Conservation (phyloP, 352 stramenopile species). For the Pythium brachiatum region DNA sequence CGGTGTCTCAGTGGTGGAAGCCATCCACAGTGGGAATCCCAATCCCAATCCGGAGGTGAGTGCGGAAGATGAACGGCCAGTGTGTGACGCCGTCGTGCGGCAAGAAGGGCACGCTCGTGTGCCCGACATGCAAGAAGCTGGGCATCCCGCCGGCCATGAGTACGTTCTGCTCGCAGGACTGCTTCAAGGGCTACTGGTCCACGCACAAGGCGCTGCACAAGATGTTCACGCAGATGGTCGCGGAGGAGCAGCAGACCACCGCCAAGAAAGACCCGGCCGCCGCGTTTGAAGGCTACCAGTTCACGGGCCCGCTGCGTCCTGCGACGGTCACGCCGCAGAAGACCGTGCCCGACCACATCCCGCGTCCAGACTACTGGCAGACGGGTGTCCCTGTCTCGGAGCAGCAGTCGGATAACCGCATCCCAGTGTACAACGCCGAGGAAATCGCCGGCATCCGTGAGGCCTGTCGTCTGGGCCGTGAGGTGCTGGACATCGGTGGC, state of each 20-base stretch:
- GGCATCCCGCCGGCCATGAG: conserved; percentile 81
- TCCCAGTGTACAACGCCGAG: conserved; percentile 92
- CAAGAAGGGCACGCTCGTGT: conserved; percentile 85
- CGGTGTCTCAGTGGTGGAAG: background rate
- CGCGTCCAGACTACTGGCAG: conserved; percentile 89
- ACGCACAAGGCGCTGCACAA: conserved; percentile 96
- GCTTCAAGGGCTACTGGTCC: conserved; percentile 96
- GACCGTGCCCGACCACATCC: conserved; percentile 77
- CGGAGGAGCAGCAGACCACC: conserved; percentile 31
- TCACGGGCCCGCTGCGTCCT: conserved; percentile 85
- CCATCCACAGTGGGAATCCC: no score
- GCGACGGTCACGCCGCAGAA: conserved; percentile 72
- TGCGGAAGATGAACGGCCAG: conserved; percentile 8
- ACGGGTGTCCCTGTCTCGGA: conserved; percentile 74
- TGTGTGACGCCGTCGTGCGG: conserved; percentile 75
- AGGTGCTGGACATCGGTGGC: conserved; percentile 96
- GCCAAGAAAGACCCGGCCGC: conserved; percentile 24
- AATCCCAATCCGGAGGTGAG: background rate
- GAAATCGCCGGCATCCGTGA: conserved; percentile 94
- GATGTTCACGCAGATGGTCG: conserved; percentile 88
- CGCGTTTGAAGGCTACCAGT: conserved; percentile 69
- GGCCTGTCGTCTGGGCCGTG: conserved; percentile 82
- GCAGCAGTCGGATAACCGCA: conserved; percentile 64
- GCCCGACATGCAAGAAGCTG: conserved; percentile 91
- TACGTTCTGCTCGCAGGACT: conserved; percentile 93